Conservation (phyloP, 2,329 filamentous ascomycete genomes). For the Ceratocystis colombiana region DNA sequence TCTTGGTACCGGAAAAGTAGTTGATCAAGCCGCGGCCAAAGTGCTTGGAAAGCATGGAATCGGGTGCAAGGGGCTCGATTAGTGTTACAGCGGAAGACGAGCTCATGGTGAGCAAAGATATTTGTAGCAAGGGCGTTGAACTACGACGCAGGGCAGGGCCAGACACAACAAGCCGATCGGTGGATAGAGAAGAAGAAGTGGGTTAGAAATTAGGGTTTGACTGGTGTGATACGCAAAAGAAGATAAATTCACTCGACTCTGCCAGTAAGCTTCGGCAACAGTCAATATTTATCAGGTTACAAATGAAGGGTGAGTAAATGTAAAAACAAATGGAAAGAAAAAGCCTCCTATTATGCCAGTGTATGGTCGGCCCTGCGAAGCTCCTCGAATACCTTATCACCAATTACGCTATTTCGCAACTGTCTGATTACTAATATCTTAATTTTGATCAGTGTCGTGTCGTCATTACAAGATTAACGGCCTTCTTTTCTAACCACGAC, state of each 20-base stretch:
- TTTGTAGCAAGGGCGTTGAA: not conserved
- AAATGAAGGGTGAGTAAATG: too few species aligned
- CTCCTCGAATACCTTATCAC: not conserved
- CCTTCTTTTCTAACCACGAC: not conserved
- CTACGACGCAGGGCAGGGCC: not conserved
- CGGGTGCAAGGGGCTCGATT: conserved; percentile 34
- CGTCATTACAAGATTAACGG: not conserved
- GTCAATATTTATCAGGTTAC: too few species aligned
- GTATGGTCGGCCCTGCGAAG: not conserved
- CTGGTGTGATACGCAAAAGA: not conserved
- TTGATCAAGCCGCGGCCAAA: conserved; percentile 74
- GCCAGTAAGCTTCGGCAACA: not conserved
- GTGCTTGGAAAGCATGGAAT: conserved; percentile 61
- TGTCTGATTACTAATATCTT: conserved; percentile 14
- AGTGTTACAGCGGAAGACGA: conserved; percentile 15
- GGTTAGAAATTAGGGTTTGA: not conserved
- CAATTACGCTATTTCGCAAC: not conserved
- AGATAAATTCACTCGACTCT: not conserved
- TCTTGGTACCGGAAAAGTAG: conserved; percentile 69
- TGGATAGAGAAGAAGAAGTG: not conserved
- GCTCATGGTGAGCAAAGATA: conserved; percentile 13
- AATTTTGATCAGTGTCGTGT: not conserved
- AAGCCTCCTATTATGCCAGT: too few species aligned
- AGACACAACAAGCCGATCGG: not conserved
- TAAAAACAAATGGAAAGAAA: too few species aligned